These are phyloP conservation scores for Fusarium euwallaceae DNA, from an alignment of 2,329 filamentous ascomycete species.

Conservation along the genomic window DNA sequence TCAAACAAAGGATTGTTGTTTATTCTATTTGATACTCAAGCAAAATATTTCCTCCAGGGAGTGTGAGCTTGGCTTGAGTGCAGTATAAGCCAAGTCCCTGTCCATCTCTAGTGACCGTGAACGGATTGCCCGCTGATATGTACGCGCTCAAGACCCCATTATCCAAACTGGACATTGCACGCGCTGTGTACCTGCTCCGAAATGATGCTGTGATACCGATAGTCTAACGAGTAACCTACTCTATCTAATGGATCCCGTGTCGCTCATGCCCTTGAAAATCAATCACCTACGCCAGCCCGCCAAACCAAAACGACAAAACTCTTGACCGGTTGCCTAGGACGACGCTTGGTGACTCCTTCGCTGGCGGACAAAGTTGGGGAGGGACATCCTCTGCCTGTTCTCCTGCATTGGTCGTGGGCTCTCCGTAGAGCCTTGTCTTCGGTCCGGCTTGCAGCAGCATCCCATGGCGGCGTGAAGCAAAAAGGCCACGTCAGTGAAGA, in stretches of 20 bases:
- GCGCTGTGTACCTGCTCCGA: conserved; percentile 15
- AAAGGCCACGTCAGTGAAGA: conserved; percentile 76
- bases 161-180: conserved; percentile 14
- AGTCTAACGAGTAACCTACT: conserved; percentile 10
- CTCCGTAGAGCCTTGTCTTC: conserved; percentile 18
- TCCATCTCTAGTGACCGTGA: conserved; percentile 10
- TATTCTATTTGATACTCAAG: not conserved
- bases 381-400: conserved; percentile 35
- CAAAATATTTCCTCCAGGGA: not conserved
- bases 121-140: not conserved
- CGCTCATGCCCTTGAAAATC: not conserved
- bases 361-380: conserved; percentile 49
- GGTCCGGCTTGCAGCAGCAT: conserved; percentile 74
- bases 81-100: not conserved
- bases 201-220: conserved; percentile 16
- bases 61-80: not conserved
- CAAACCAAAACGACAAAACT: not conserved
- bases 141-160: not conserved
- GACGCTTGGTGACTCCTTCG: conserved; percentile 40
- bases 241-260: not conserved
- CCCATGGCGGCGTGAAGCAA: conserved; percentile 80
- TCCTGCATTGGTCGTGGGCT: conserved; percentile 32
- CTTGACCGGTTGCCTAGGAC: conserved; percentile 8
- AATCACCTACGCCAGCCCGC: conserved; percentile 3
- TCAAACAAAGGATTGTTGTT: not conserved